These are phyloP conservation scores for Daedaleopsis nitida DNA, from an alignment of 768 basidiomycete genomes.

Conservation along the genomic window DNA sequence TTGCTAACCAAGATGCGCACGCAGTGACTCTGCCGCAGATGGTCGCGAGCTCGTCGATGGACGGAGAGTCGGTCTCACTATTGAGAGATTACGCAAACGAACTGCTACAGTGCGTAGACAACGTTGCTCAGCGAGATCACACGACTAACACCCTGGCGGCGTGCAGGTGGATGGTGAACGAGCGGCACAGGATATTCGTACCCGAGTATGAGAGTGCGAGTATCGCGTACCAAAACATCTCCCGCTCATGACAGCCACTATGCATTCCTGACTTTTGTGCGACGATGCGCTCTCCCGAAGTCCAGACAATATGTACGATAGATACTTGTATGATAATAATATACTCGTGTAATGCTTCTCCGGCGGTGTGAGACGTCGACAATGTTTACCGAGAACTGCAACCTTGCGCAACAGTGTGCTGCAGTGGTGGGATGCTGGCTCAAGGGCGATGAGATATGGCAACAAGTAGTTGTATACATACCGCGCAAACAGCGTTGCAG, in stretches of 20 bases:
- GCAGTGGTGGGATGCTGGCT: too few species aligned
- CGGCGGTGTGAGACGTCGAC: neutral
- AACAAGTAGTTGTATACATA: too few species aligned
- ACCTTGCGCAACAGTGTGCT: too few species aligned
- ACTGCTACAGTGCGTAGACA: slow-evolving; percentile 57
- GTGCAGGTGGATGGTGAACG: slow-evolving; percentile 75
- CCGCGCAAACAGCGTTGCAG: too few species aligned
- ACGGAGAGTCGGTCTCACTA: slow-evolving; percentile 79
- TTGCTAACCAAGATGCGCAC: neutral
- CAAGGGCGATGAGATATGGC: too few species aligned
- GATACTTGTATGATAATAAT: neutral
- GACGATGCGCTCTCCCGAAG: too few species aligned
- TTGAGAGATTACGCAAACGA: slow-evolving; percentile 91
- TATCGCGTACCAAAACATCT: slow-evolving; percentile 79
- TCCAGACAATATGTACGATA: slow-evolving; percentile 8
- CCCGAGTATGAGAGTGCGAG: slow-evolving; percentile 78
- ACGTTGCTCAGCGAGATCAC: too few species aligned
- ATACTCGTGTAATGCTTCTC: neutral
- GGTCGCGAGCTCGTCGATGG: slow-evolving; percentile 88
- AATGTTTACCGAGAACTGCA: too few species aligned
- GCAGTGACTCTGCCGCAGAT: slow-evolving; percentile 90
- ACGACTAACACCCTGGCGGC: too few species aligned
- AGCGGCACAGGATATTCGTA: slow-evolving; percentile 73
- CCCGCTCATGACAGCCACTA: slow-evolving; percentile 55
- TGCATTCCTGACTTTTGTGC: neutral